Evolutionary conservation across 495 filamentous ascomycete genomes (phyloP), one percentile per base, ranked within the genome.

Genomic region (Margaritispora aquatica): DNA sequence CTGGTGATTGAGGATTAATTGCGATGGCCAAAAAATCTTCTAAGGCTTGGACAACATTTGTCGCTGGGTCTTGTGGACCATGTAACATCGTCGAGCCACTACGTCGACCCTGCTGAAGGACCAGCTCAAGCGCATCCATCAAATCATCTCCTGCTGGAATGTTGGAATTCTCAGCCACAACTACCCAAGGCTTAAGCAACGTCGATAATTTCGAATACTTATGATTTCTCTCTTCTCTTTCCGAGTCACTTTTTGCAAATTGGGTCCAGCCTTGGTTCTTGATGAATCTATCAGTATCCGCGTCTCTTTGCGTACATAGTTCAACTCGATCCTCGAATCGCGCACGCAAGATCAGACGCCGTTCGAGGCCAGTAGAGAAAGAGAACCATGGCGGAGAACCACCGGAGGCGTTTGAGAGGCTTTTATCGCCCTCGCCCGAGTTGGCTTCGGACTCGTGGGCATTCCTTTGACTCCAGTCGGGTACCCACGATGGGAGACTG

Each of bases 401-500:
- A 29, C 50, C 24, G 8, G 50, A 19, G 24, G 50, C 7, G 3
- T 17, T 29, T 15, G 24, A 52, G 24, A 20, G 24, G 50, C 50
- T 26, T 27, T 29, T 27, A 38, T 56, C 54, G 4, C 22, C 54
- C 21, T 38, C 20, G 13, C 15, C 22, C 34, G 21, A 56, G 13
- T 23, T 27, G 20, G 10, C 4, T 15, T 47, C 34, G 31, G 15
- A n/a, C 15, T 44, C 38, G 17, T 8, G 4, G 38, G 19, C 2
- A 17, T 44, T 44, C 2, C 38, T 44, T n/a, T 44, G 38, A 44
- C 54, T 56, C 54, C 54, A 56, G 26, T 56, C 54, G 5, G 38
- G 34, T 3, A 46, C 54, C 54, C 54, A 56, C 1, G 54, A 56
- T 48, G 36, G 54, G 7, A 56, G 23, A 44, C 22, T 26, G 1